Evolutionary conservation across 2,329 filamentous ascomycete species (phyloP).

Genomic region (Curvularia verruculosa): DNA sequence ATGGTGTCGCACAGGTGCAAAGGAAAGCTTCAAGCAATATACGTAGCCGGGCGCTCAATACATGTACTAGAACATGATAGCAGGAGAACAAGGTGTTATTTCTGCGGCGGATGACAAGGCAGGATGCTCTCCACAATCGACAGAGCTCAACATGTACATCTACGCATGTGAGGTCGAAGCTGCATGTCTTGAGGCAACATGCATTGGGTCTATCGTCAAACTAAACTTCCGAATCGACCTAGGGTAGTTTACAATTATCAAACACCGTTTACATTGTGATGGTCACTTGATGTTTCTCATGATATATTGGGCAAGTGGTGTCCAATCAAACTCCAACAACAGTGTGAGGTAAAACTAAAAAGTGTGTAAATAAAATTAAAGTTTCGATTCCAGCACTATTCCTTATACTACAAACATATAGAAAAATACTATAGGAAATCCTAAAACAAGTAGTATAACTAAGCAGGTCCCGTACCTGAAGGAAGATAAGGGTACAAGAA

Average conservation of each 20-base stretch:
- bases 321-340: neutral
- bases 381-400: neutral
- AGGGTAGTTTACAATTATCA: neutral
- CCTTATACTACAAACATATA: neutral
- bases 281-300: neutral
- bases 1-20: neutral
- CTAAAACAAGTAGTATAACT: neutral
- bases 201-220: neutral
- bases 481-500: constrained; percentile 7
- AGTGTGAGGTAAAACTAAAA: neutral
- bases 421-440: neutral
- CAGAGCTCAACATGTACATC: neutral
- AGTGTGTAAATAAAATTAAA: neutral
- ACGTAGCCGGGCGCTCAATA: neutral
- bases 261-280: too few species aligned
- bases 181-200: neutral
- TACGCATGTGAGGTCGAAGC: neutral
- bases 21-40: neutral
- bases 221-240: neutral
- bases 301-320: neutral
- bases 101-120: too few species aligned
- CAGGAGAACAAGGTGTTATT: neutral
- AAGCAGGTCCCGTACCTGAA: neutral
- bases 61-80: neutral
- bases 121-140: neutral